These are phyloP conservation scores for Backusella westeae DNA, from an alignment of 192 early-diverging fungal species.

Conservation along the genomic window DNA sequence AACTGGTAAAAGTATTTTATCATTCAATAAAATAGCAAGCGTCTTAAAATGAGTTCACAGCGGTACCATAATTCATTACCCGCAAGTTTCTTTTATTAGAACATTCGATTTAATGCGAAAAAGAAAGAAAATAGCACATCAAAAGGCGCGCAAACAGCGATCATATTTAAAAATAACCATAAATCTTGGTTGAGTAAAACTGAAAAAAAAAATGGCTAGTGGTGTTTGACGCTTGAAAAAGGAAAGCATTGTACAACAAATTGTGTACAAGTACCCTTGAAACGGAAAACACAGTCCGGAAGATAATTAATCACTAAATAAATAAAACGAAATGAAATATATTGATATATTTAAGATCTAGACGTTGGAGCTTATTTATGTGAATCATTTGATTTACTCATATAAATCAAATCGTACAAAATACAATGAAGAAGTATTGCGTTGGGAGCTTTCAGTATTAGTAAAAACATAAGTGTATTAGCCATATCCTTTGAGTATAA, in stretches of 20 bases:
- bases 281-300: constrained; percentile 5
- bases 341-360: not conserved
- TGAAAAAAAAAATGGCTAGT: not conserved
- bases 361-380: not conserved
- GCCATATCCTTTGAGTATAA: not conserved
- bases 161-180: not conserved
- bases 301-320: not conserved
- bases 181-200: not conserved
- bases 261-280: not conserved
- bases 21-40: no score
- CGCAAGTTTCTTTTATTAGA: not conserved
- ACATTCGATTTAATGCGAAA: not conserved
- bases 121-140: not conserved
- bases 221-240: not conserved
- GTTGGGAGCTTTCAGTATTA: not conserved
- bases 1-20: no score
- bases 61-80: not conserved
- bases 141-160: not conserved
- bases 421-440: not conserved
- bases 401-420: not conserved
- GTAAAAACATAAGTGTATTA: not conserved
- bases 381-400: not conserved
- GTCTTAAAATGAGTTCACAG: not conserved
- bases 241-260: not conserved
- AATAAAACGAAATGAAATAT: constrained; percentile 1